phyloP scores from a whole-genome alignment of 352 stramenopile species.

The Globisporangium spinosum region DNA sequence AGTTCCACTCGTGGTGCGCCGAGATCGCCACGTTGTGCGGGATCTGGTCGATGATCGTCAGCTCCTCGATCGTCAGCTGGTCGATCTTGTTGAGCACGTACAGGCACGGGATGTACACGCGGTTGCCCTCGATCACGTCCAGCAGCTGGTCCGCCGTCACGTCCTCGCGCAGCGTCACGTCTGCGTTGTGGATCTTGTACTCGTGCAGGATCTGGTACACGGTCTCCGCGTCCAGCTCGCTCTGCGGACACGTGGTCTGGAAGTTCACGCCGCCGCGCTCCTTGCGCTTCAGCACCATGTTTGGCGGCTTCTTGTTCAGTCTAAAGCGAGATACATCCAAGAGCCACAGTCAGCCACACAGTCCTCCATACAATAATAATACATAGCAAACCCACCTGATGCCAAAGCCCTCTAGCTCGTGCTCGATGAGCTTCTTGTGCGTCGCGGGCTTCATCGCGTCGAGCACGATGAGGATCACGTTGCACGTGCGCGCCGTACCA shows the following conservation, averaged over 20 bases:
- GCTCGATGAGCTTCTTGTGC: conserved; percentile 98
- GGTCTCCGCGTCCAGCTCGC: conserved; percentile 93
- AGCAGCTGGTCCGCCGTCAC: conserved; percentile 98
- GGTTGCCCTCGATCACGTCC: conserved; percentile 98
- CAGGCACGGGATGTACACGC: conserved; percentile 96
- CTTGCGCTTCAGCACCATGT: conserved; percentile 96
- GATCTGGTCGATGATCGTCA: conserved; percentile 98
- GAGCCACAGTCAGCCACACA: background rate
- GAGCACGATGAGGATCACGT: conserved; percentile 98
- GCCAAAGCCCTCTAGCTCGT: conserved; percentile 97
- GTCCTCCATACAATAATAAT: background rate
- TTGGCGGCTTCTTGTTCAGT: conserved; percentile 97
- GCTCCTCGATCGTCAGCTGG: conserved; percentile 97
- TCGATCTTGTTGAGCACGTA: conserved; percentile 99
- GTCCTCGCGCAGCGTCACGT: conserved; percentile 95
- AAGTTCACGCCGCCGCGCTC: conserved; percentile 97
- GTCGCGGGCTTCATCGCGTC: conserved; percentile 96
- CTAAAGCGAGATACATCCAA: conserved; percentile 15
- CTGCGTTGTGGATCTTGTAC: conserved; percentile 98
- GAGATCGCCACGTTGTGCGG: conserved; percentile 98
- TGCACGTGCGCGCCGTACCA: conserved; percentile 95
- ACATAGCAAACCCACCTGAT: conserved; percentile 67
- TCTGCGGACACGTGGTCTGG: conserved; percentile 91
- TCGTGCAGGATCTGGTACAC: conserved; percentile 95
- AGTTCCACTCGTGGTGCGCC: conserved; percentile 96